phyloP scores from a whole-genome alignment of 164 flowering plant species.

The Cinnamomum chago region DNA sequence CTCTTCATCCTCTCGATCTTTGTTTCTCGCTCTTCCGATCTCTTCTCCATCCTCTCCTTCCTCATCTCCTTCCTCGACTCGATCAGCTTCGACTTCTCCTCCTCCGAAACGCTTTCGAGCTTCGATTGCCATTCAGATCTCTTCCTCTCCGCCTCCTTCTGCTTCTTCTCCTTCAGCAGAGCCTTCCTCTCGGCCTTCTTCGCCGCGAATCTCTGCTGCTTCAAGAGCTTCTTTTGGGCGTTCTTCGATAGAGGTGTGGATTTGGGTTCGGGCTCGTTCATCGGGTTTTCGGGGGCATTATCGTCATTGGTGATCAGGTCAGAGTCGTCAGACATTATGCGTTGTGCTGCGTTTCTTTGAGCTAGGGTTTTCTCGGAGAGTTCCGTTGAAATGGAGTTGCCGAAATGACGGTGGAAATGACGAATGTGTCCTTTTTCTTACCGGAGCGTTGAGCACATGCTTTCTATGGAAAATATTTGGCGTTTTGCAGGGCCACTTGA shows the following conservation, averaged over 20 bases:
- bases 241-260: constrained; percentile 50
- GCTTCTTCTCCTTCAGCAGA: constrained; percentile 53
- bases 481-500: no score
- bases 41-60: constrained; percentile 76
- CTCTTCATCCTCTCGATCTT: constrained; percentile 48
- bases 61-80: constrained; percentile 51
- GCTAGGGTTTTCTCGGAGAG: no score
- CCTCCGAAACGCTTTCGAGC: constrained; percentile 45
- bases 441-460: no score
- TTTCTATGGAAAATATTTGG: no score
- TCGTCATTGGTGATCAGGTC: constrained; percentile 6
- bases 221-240: constrained; percentile 71
- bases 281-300: constrained; percentile 10
- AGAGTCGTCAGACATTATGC: background rate
- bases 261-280: background rate
- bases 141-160: constrained; percentile 59
- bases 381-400: no score
- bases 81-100: constrained; percentile 60
- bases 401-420: no score
- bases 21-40: constrained; percentile 53
- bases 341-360: background rate
- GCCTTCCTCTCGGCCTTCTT: constrained; percentile 87
- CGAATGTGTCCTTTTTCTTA: no score
- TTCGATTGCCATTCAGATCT: constrained; percentile 73
- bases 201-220: constrained; percentile 65